Percentiles rank a stretch among this genome's conserved stretches.
Conservation (phyloP, 148 eudicot genomes). For the Tetragonia tetragonoides region DNA sequence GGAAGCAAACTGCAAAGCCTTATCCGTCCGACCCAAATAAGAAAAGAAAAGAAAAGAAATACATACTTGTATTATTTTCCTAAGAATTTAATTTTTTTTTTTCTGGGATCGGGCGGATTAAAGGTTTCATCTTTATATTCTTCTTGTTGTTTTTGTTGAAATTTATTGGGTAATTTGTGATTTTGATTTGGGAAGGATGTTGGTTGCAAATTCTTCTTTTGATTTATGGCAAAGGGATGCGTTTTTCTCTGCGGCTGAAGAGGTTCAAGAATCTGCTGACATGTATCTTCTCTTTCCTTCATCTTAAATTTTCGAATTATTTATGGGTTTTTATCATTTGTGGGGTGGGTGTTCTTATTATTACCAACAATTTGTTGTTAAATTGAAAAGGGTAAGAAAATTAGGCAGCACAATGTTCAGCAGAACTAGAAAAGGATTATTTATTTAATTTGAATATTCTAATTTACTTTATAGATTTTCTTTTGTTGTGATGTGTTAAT, state of each 20-base stretch:
- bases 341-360: not conserved
- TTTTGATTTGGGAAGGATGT: slow-evolving; percentile 34
- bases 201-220: slow-evolving; percentile 84
- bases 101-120: slow-evolving; percentile 12
- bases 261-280: slow-evolving; percentile 91
- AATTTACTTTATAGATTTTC: not conserved
- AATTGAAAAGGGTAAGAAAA: not conserved
- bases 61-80: not conserved
- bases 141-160: not conserved
- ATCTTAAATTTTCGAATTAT: not conserved
- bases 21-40: slow-evolving; percentile 8
- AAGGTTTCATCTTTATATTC: not conserved
- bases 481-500: not conserved
- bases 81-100: not conserved
- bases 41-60: not conserved
- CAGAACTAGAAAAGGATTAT: too few relatives aligned
- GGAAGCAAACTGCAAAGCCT: slow-evolving; percentile 8
- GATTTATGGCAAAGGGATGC: slow-evolving; percentile 93
- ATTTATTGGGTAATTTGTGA: not conserved
- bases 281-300: slow-evolving; percentile 45
- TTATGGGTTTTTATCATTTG: slow-evolving; percentile 5
- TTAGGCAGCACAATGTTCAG: not conserved
- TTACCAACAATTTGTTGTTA: not conserved
- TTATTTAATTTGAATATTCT: not conserved
- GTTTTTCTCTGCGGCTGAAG: slow-evolving; percentile 90